Base-by-base conservation (phyloP, 768 basidiomycete genomes). In the Suillus ampliporus region DNA sequence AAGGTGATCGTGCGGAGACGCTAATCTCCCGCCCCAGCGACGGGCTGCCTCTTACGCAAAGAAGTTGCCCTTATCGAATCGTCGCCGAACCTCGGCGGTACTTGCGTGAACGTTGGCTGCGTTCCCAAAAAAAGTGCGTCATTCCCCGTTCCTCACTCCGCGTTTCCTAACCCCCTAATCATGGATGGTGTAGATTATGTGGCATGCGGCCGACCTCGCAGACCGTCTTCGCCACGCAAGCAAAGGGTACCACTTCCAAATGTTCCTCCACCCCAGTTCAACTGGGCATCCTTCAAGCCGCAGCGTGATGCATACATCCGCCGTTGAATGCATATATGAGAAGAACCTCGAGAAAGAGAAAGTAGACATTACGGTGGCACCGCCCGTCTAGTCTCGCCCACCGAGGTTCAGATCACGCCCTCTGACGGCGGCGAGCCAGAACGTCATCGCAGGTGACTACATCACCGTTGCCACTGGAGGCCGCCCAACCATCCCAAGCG, bases 41-140 rank as follows among this genome's bases (percentile, higher is more conserved):
- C 88, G 97, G 61, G 97, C 97, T 15, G 93, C 93, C 19, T 82
- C 83, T 19, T 95, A 98, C 75, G 96, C 44, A 93, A 91, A 75
- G 97, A 95, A 76, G 94, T 94, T 58, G 97, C 95, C 14, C 78
- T 98, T 31, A 86, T 98, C 17, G 97, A 99, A 73, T 82, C 79
- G 50, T 85, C 87, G 5, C 84, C 86, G 11, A 72, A 84, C 44
- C 83, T 96, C 3, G 97, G 97, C 38, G 97, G 97, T 57, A 98
- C 97, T 41, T 99, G 97, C 73, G 97, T 99, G 63, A 98, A 98
- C 76, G 97, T 99, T 63, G 97, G 95, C 70, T 98, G 97, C 79
- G 95, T 99, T 6, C 97, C 97, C 17, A 99, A 99, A 80, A n/a
- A 99, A 97, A 83, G 94, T 88, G 56, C 53, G 79, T 40, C 17